These are phyloP conservation scores for Fusarium palustre DNA, from an alignment of 2,329 filamentous ascomycete genomes.

Conservation along the genomic window DNA sequence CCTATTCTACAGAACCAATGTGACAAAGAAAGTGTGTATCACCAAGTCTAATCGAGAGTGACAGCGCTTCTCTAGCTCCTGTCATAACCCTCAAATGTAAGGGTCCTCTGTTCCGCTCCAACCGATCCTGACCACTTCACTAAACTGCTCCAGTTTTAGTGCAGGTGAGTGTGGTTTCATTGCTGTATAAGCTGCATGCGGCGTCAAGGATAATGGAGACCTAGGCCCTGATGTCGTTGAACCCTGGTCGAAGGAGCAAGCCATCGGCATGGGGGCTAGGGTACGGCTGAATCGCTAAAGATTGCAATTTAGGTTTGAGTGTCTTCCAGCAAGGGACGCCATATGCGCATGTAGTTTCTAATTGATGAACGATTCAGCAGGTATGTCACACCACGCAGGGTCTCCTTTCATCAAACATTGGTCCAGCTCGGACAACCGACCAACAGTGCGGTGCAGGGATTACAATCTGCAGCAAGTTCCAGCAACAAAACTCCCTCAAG, in stretches of 20 bases:
- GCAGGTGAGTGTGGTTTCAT: slow-evolving; percentile 27
- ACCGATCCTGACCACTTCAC: slow-evolving; percentile 1
- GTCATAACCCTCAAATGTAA: neutral
- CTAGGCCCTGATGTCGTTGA: neutral
- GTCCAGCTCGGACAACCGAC: neutral
- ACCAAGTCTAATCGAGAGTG: neutral
- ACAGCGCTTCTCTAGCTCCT: neutral
- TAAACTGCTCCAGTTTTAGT: neutral
- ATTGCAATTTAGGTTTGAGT: neutral
- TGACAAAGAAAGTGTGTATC: neutral
- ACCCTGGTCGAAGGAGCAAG: neutral
- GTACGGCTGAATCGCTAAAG: neutral
- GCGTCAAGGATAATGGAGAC: neutral
- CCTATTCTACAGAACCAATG: neutral
- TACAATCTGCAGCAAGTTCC: neutral
- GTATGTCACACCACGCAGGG: too few species aligned
- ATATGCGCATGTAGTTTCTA: neutral
- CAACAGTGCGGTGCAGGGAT: neutral
- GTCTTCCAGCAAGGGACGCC: too few species aligned
- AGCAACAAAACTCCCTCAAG: neutral
- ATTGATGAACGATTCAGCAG: neutral
- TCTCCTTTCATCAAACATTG: neutral
- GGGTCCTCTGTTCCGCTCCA: slow-evolving; percentile 8
- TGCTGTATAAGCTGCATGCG: slow-evolving; percentile 9
- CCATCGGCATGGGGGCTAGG: neutral